Conservation (phyloP, 139 green algal genomes). For the Closterium sp. region DNA sequence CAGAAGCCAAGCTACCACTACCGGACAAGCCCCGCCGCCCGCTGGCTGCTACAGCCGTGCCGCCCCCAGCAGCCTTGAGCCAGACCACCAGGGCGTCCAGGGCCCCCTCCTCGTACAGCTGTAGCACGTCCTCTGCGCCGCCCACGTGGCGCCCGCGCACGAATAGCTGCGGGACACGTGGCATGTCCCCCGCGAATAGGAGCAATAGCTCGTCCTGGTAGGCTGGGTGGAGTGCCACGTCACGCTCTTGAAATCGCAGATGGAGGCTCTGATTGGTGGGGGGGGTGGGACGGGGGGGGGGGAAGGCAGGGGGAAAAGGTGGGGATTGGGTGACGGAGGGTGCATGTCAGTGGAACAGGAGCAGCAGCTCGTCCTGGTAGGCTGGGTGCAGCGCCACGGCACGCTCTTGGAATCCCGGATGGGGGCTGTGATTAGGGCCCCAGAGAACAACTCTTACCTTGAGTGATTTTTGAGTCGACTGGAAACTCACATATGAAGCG, state of each 20-base stretch:
- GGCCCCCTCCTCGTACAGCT: not conserved
- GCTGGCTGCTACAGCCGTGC: not conserved
- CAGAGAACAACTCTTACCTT: too few relatives aligned
- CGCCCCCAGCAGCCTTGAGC: not conserved
- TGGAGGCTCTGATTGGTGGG: not conserved
- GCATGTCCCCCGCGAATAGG: not conserved
- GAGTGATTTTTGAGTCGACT: too few relatives aligned
- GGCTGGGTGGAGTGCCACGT: not conserved
- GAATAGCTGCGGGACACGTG: not conserved
- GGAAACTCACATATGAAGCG: too few relatives aligned
- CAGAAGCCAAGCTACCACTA: too few relatives aligned
- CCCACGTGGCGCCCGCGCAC: not conserved
- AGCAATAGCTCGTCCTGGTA: not conserved
- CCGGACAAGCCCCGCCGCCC: too few relatives aligned
- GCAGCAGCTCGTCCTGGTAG: not conserved
- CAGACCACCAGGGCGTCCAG: not conserved
- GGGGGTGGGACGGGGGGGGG: too few relatives aligned
- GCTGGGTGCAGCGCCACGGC: not conserved
- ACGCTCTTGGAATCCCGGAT: not conserved
- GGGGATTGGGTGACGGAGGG: not conserved
- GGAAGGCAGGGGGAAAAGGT: not conserved
- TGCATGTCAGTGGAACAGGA: not conserved
- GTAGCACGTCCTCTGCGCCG: not conserved
- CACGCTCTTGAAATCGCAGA: not conserved
- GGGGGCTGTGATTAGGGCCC: too few relatives aligned